A percentile compares a stretch with the other conserved stretches of the same genome.
Conservation (phyloP, 306 rosid genomes). For the Carpinus viminea region DNA sequence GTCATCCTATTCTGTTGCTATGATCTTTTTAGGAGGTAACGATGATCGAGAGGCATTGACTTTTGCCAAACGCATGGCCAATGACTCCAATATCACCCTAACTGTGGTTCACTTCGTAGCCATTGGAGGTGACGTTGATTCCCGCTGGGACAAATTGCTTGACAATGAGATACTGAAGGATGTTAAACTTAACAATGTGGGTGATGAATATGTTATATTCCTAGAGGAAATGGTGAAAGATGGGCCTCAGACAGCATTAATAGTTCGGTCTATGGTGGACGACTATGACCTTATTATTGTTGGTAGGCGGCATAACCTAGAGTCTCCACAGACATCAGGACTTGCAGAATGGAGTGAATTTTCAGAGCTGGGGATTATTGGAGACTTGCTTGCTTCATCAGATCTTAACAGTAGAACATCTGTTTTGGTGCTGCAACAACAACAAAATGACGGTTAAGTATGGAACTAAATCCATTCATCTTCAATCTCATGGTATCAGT, state of each 20-base stretch:
- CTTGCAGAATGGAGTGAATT: slow-evolving; percentile 64
- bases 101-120: slow-evolving; percentile 39
- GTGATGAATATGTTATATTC: slow-evolving; percentile 12
- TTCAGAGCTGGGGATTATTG: slow-evolving; percentile 60
- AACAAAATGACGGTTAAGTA: slow-evolving; percentile 14
- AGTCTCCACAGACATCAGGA: slow-evolving; percentile 43
- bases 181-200: slow-evolving; percentile 3
- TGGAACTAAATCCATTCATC: too few species aligned
- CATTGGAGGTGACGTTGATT: not conserved
- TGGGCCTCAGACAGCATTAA: slow-evolving; percentile 29
- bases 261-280: slow-evolving; percentile 30
- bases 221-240: slow-evolving; percentile 12
- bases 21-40: slow-evolving; percentile 52
- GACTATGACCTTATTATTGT: slow-evolving; percentile 54
- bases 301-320: slow-evolving; percentile 45
- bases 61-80: slow-evolving; percentile 39
- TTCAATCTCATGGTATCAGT: not conserved
- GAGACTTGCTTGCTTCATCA: slow-evolving; percentile 66
- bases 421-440: slow-evolving; percentile 63
- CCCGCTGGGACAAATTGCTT: slow-evolving; percentile 17
- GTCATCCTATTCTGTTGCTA: slow-evolving; percentile 19
- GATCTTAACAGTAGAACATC: slow-evolving; percentile 46
- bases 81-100: slow-evolving; percentile 14
- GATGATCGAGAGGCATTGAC: slow-evolving; percentile 60
- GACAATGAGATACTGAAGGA: slow-evolving; percentile 30